A percentile compares a stretch with the other conserved stretches of the same genome.
These are phyloP conservation scores for Chalciporus piperatoides DNA, from an alignment of 1,284 basidiomycete genomes.

Conservation along the genomic window DNA sequence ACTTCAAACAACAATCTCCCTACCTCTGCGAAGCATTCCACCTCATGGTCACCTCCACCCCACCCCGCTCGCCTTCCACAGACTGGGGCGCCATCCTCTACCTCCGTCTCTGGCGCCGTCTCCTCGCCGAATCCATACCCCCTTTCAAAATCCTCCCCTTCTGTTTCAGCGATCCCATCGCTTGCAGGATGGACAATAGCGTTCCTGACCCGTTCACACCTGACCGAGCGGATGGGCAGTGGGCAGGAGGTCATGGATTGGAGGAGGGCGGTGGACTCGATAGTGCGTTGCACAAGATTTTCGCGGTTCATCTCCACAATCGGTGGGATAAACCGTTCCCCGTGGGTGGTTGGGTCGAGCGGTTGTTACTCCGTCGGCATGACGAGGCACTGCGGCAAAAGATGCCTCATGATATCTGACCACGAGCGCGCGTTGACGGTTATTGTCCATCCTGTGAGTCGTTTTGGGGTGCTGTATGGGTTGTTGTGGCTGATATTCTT, in stretches of 20 bases:
- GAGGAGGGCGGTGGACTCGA: conserved; percentile 69
- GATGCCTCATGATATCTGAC: not conserved
- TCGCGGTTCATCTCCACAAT: conserved; percentile 88
- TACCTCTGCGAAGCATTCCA: conserved; percentile 95
- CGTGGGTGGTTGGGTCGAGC: conserved; percentile 73
- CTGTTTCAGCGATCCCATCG: conserved; percentile 87
- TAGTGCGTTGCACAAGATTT: conserved; percentile 64
- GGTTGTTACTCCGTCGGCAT: conserved; percentile 65
- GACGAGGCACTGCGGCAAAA: conserved; percentile 32
- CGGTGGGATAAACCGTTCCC: conserved; percentile 88
- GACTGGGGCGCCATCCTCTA: conserved; percentile 93
- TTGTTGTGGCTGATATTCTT: too few relatives aligned
- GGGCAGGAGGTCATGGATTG: conserved; percentile 54
- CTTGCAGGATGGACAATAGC: conserved; percentile 86
- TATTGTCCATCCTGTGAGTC: too few relatives aligned
- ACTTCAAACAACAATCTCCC: conserved; percentile 82
- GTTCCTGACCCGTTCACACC: conserved; percentile 83
- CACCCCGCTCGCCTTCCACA: conserved; percentile 75
- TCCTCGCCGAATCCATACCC: conserved; percentile 65
- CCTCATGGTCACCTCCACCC: conserved; percentile 72
- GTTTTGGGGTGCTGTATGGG: too few relatives aligned
- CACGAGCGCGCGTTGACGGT: not conserved
- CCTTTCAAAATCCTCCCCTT: conserved; percentile 91
- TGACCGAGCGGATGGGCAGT: conserved; percentile 55
- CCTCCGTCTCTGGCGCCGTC: conserved; percentile 80